Conservation (phyloP, 441 rosid species). For the Eutrema salsugineum region DNA sequence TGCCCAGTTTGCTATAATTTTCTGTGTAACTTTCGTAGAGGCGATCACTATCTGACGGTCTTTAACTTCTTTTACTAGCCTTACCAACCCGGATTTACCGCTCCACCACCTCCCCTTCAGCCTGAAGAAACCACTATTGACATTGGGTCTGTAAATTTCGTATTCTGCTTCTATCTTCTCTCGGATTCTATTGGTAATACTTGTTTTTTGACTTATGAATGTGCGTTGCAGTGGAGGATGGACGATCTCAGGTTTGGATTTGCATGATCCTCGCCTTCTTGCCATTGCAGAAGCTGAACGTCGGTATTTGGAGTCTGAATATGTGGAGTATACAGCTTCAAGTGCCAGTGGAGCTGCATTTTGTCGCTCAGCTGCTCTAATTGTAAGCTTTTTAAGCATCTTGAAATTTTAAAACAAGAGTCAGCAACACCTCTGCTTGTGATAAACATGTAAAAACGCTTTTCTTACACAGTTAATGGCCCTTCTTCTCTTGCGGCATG, state of each 20-base stretch:
- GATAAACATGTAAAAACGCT: neutral
- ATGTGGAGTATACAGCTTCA: conserved; percentile 81
- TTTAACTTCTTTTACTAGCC: conserved; percentile 35
- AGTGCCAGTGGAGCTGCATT: conserved; percentile 91
- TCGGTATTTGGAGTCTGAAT: conserved; percentile 76
- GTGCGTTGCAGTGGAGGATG: conserved; percentile 73
- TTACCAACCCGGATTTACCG: conserved; percentile 65
- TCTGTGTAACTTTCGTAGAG: neutral
- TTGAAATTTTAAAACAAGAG: neutral
- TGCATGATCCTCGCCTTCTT: conserved; percentile 80
- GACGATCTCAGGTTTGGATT: conserved; percentile 88
- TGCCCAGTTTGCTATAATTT: too few relatives aligned
- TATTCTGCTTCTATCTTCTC: neutral
- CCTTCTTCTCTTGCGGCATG: conserved; percentile 82
- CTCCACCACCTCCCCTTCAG: conserved; percentile 51
- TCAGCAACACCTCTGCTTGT: neutral
- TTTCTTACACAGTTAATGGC: conserved; percentile 64
- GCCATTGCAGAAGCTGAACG: conserved; percentile 95
- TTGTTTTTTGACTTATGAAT: conserved; percentile 21
- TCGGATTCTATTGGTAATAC: neutral
- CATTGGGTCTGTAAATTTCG: conserved; percentile 52
- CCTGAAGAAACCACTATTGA: conserved; percentile 74
- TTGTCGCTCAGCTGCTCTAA: conserved; percentile 90
- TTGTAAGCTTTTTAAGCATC: conserved; percentile 43
- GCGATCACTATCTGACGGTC: neutral